Conservation (phyloP, 2,329 filamentous ascomycete species). For the Calonectria pseudoturangicola region DNA sequence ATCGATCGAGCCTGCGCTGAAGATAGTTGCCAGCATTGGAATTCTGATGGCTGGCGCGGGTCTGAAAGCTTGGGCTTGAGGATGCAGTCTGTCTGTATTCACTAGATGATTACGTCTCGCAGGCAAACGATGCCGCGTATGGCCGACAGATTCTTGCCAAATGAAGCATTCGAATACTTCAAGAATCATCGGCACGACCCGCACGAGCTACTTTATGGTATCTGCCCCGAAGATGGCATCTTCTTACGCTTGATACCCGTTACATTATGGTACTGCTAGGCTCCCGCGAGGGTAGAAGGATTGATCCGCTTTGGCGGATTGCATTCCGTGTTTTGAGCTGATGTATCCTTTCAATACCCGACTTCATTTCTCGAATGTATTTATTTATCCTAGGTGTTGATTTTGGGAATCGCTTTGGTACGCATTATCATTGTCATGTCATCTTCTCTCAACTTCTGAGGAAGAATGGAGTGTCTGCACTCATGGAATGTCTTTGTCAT, state of each 20-base stretch:
- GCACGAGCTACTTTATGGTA: neutral
- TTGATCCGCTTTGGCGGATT: conserved; percentile 1
- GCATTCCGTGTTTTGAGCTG: conserved; percentile 2
- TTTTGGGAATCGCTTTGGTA: conserved; percentile 32
- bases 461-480: neutral
- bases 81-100: neutral
- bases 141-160: neutral
- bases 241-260: conserved; percentile 1
- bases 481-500: conserved; percentile 15
- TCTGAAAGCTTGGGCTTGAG: neutral
- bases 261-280: neutral
- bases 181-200: neutral
- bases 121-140: conserved; percentile 11
- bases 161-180: neutral
- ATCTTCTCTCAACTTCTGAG: neutral
- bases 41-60: neutral
- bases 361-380: conserved; percentile 36
- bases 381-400: conserved; percentile 32
- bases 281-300: neutral
- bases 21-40: neutral
- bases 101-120: conserved; percentile 1
- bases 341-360: conserved; percentile 11
- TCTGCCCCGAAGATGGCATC: neutral
- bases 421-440: conserved; percentile 24
- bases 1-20: conserved; percentile 12